phyloP scores from a whole-genome alignment of 2,329 filamentous ascomycete species.

The Xylariaceae sp. region DNA sequence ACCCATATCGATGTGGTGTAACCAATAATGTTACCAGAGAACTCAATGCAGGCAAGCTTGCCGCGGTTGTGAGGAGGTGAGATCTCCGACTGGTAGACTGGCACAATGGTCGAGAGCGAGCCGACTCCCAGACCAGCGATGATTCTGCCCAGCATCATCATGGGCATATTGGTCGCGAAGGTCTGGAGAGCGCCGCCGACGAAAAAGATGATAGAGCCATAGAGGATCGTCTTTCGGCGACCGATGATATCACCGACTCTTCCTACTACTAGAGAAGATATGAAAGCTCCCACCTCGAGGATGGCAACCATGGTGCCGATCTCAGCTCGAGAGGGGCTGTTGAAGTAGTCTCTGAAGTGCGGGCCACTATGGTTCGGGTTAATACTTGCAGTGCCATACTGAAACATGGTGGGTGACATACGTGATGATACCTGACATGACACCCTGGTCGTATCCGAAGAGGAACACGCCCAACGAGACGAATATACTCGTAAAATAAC shows the following conservation, averaged over 20 bases:
- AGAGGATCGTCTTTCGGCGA: constrained; percentile 82
- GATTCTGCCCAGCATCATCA: constrained; percentile 83
- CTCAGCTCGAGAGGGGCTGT: constrained; percentile 78
- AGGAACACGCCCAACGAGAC: constrained; percentile 82
- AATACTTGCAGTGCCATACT: constrained; percentile 6
- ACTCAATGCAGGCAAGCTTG: constrained; percentile 95
- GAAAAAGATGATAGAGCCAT: constrained; percentile 85
- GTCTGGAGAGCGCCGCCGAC: constrained; percentile 80
- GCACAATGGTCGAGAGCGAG: constrained; percentile 84
- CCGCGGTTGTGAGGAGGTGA: constrained; percentile 94
- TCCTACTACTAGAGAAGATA: constrained; percentile 81
- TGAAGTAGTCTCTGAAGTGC: constrained; percentile 88
- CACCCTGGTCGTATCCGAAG: constrained; percentile 85
- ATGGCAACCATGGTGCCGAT: constrained; percentile 98
- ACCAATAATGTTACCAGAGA: constrained; percentile 92
- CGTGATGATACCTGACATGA: constrained; percentile 73
- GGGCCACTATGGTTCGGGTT: constrained; percentile 55
- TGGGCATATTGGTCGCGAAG: constrained; percentile 72
- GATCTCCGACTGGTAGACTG: constrained; percentile 91
- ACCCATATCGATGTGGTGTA: constrained; percentile 98
- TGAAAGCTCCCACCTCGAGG: constrained; percentile 86
- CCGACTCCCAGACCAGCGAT: constrained; percentile 83
- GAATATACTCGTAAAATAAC: constrained; percentile 92
- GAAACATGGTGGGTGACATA: constrained; percentile 37
- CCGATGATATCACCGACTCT: constrained; percentile 89